Evolutionary conservation across 768 basidiomycete genomes (phyloP).

Genomic region (Lepiota venenata): DNA sequence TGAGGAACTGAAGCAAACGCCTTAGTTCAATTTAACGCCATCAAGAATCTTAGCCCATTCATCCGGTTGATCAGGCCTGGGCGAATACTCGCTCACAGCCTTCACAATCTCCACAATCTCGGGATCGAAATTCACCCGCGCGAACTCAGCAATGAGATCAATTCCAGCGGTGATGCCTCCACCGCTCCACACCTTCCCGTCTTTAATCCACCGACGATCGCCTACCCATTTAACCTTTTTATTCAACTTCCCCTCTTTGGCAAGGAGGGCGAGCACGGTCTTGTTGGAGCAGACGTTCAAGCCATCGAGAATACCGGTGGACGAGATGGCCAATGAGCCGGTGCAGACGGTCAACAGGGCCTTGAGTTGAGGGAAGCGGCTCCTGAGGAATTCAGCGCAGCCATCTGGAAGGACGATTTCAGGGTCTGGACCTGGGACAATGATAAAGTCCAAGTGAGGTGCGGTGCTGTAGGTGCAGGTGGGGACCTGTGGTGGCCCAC

Average conservation of each 20-base stretch:
- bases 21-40: conserved; percentile 18
- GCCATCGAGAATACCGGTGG: conserved; percentile 23
- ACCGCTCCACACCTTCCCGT: conserved; percentile 26
- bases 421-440: conserved; percentile 23
- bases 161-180: conserved; percentile 24
- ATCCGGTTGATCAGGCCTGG: conserved; percentile 25
- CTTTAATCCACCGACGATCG: conserved; percentile 23
- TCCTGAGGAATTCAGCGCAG: conserved; percentile 17
- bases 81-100: conserved; percentile 20
- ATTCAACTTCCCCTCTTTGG: conserved; percentile 11
- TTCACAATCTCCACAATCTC: conserved; percentile 19
- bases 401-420: conserved; percentile 9
- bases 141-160: conserved; percentile 26
- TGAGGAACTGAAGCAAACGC: too few species aligned
- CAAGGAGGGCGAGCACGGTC: conserved; percentile 8
- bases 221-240: conserved; percentile 26
- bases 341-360: conserved; percentile 23
- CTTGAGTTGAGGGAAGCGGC: conserved; percentile 15
- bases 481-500: conserved; percentile 18
- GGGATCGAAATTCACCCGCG: conserved; percentile 20
- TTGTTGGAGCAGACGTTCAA: conserved; percentile 23
- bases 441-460: conserved; percentile 19
- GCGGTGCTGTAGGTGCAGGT: conserved; percentile 21
- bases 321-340: conserved; percentile 19
- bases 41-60: conserved; percentile 21